Conservation (phyloP, 306 rosid genomes). For the Hippophae rhamnoides region DNA sequence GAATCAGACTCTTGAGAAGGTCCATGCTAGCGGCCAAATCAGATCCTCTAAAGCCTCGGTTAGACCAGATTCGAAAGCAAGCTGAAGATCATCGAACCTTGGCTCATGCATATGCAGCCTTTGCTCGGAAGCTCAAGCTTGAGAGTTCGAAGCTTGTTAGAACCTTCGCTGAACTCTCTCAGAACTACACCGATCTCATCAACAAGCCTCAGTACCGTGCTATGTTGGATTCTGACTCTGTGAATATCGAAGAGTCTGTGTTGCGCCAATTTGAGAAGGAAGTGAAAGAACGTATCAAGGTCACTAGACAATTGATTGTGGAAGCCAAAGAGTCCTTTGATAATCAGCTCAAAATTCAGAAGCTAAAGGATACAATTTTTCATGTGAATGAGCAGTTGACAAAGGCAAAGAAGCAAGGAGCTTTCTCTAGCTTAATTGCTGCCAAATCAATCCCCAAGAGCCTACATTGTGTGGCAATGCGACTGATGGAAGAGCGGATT, state of each 20-base stretch:
- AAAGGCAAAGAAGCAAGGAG: conserved; percentile 90
- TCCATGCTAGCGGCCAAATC: conserved; percentile 64
- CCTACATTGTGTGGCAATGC: conserved; percentile 65
- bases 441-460: conserved; percentile 83
- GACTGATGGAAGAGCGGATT: conserved; percentile 67
- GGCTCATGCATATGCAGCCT: conserved; percentile 65
- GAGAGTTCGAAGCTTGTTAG: conserved; percentile 85
- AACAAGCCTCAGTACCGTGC: conserved; percentile 45
- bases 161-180: conserved; percentile 65
- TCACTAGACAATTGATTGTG: conserved; percentile 65
- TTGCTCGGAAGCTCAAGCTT: conserved; percentile 82
- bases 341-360: conserved; percentile 91
- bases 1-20: conserved; percentile 47
- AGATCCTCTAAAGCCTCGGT: conserved; percentile 85
- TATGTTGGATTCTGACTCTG: conserved; percentile 42
- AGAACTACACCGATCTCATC: conserved; percentile 66
- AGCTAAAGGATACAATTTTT: conserved; percentile 85
- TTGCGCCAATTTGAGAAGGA: conserved; percentile 86
- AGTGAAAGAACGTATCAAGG: conserved; percentile 76
- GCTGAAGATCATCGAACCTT: conserved; percentile 76
- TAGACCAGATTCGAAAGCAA: conserved; percentile 91
- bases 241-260: conserved; percentile 51
- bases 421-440: conserved; percentile 80
- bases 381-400: conserved; percentile 75
- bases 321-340: conserved; percentile 90